These are phyloP conservation scores for Hymenochaete sp. DNA, from an alignment of 1,284 basidiomycete genomes.

Conservation along the genomic window DNA sequence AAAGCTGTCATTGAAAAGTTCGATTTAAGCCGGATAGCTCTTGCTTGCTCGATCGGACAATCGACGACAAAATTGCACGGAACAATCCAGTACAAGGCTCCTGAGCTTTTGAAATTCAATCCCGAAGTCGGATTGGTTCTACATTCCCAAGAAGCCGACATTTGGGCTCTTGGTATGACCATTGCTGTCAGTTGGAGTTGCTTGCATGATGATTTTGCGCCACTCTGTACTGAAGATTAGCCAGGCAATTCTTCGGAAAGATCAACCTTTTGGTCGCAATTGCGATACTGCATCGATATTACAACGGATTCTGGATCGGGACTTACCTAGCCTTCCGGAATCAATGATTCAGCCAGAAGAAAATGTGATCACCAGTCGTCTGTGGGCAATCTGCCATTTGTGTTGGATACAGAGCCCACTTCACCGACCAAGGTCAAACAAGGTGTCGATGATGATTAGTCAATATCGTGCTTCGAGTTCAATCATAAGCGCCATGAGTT, in stretches of 20 bases:
- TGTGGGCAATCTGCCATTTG: background rate
- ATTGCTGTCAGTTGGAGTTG: background rate
- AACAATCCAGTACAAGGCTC: background rate
- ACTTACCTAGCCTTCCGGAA: background rate
- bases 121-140: background rate
- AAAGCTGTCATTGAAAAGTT: conserved; percentile 7
- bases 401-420: background rate
- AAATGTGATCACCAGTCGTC: background rate
- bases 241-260: background rate
- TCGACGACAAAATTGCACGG: background rate
- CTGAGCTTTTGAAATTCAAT: background rate
- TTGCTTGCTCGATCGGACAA: background rate
- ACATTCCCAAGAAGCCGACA: background rate
- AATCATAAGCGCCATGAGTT: too few species aligned
- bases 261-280: background rate
- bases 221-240: background rate
- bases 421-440: too few species aligned
- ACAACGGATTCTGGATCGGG: background rate
- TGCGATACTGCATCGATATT: background rate
- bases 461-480: too few species aligned
- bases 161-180: background rate
- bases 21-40: conserved; percentile 2
- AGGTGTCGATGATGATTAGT: too few species aligned
- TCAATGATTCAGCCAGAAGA: background rate
- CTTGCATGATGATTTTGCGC: background rate